Evolutionary conservation across 352 stramenopile species (phyloP), one percentile per base, ranked within the genome.

Genomic region (Globisporangium acanthophoron): DNA sequence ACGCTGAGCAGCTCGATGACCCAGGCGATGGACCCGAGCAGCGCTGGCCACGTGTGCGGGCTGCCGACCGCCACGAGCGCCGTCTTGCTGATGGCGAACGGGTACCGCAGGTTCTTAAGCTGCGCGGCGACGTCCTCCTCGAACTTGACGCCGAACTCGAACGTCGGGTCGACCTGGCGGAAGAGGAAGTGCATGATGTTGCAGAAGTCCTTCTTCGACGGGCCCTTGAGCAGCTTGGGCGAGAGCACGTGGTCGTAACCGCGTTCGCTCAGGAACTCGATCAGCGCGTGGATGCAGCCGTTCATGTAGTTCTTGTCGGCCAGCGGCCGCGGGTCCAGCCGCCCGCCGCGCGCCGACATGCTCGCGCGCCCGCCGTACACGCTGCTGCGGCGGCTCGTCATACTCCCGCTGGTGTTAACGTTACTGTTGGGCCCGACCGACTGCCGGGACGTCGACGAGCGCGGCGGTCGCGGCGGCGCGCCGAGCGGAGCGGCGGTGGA

Each of bases 181-280:
- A 99, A 96, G 33, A 99, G 71, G 64, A 99, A 99, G 21, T 90
- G 85, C 54, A 99, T 83, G 58, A 99, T 98, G 65, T 98, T 94
- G 61, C 84, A 85, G 66, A 99, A 99, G 65, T 99, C 97, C 61
- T 98, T 98, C 43, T 96, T 96, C 16, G 94, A 98, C 5, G 97
- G 96, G 3, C 90, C 81, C 18, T 86, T 85, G 18, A 99, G 74
- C 45, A 96, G 84, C 59, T 98, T 97, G 5, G 79, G 79, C 0
- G 82, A 87, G 50, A 99, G 73, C 13, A 85, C 74, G 61, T 98
- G 78, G 68, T 97, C 87, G 73, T 97, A 99, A 44, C 90, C 80
- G 51, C 85, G 85, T 7, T 93, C 77, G 48, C 71, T 75, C 29
- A 99, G 84, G 65, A 97, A 99, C 57, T 94, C 82, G 37, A 98